Conservation (phyloP, 1,139 yeast genomes). For the Entelexis sorbosivorans region DNA sequence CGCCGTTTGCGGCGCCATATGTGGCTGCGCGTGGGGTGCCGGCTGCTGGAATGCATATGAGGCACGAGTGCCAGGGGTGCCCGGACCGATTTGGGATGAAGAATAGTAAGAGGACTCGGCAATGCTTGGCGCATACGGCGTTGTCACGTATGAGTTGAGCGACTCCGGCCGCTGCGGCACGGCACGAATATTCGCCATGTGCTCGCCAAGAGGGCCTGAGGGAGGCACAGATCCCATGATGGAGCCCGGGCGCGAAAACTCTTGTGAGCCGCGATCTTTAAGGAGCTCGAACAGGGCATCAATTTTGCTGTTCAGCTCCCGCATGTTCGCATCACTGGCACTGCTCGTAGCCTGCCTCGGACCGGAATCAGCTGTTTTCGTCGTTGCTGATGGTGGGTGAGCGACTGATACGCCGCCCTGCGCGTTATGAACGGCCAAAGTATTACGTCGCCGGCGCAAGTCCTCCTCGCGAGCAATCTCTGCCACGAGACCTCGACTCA, state of each 20-base stretch:
- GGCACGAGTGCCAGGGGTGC: not conserved
- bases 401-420: not conserved
- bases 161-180: constrained; percentile 2
- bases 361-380: too few relatives aligned
- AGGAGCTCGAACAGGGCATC: constrained; percentile 2
- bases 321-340: not conserved
- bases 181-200: not conserved
- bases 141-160: not conserved
- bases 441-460: constrained; percentile 29
- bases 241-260: constrained; percentile 1
- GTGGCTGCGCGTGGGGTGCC: not conserved
- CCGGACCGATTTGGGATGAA: not conserved
- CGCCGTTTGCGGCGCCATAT: not conserved
- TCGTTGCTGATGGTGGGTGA: not conserved
- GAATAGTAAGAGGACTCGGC: not conserved
- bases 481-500: constrained; percentile 33
- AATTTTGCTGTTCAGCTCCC: constrained; percentile 3
- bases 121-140: constrained; percentile 1
- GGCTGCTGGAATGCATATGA: not conserved
- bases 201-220: not conserved
- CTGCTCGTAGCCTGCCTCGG: not conserved
- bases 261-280: not conserved
- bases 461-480: constrained; percentile 36
- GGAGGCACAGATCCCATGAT: not conserved
- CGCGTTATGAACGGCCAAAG: constrained; percentile 13